phyloP scores from a whole-genome alignment of 2,329 filamentous ascomycete species.

The Pochonia chlamydosporia region DNA sequence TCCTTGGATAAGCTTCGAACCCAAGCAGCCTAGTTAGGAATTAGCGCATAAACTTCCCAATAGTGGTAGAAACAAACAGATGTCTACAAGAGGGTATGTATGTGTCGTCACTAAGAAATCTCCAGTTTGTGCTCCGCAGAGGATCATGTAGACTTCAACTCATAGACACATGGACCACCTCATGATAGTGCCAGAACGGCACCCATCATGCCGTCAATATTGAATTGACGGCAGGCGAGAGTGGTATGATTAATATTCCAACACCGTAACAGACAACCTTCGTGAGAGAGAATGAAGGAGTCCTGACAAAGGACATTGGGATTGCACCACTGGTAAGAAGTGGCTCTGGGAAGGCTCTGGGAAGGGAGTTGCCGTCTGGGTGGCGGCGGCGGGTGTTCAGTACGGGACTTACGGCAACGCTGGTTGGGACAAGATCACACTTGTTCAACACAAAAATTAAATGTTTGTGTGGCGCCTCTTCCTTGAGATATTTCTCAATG shows the following conservation, averaged over 20 bases:
- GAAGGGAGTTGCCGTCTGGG: slow-evolving; percentile 3
- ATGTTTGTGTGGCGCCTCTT: slow-evolving; percentile 95
- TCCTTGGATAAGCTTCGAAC: slow-evolving; percentile 83
- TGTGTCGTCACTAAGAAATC: slow-evolving; percentile 99
- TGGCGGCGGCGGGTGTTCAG: neutral
- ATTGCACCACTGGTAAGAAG: too few relatives aligned
- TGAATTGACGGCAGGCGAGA: slow-evolving; percentile 29
- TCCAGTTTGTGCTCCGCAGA: slow-evolving; percentile 54
- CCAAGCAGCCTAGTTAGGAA: slow-evolving; percentile 72
- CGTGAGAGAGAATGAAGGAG: slow-evolving; percentile 64
- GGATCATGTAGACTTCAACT: slow-evolving; percentile 87
- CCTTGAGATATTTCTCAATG: slow-evolving; percentile 80
- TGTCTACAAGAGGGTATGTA: slow-evolving; percentile 41
- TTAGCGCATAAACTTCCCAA: slow-evolving; percentile 6
- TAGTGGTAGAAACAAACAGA: neutral
- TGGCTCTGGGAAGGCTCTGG: slow-evolving; percentile 12
- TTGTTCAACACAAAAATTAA: slow-evolving; percentile 47
- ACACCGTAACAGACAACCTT: slow-evolving; percentile 96
- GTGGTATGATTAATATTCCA: slow-evolving; percentile 77
- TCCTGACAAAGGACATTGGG: slow-evolving; percentile 82
- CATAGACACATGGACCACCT: slow-evolving; percentile 78
- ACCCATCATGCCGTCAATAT: slow-evolving; percentile 56
- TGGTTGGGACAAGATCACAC: slow-evolving; percentile 80
- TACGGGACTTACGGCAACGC: slow-evolving; percentile 80
- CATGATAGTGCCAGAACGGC: slow-evolving; percentile 86